A percentile compares a stretch with the other conserved stretches of the same genome.
Conservation (phyloP, 257 asterid species). For the Hygrophila difformis region DNA sequence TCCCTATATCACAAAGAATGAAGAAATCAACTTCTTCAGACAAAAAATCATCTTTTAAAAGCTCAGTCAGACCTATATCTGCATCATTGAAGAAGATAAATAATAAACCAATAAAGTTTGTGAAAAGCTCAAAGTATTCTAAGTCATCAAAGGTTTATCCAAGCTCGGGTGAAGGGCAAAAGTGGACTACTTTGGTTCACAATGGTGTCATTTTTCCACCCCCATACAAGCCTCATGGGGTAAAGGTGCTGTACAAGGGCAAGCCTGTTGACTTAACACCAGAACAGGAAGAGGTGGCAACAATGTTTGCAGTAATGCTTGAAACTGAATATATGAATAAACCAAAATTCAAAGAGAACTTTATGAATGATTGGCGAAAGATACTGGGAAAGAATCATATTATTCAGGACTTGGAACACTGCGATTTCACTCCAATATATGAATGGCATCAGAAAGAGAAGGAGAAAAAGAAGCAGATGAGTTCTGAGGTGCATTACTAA, state of each 20-base stretch:
- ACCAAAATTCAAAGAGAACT: slow-evolving; percentile 79
- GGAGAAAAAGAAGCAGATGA: slow-evolving; percentile 97
- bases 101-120: slow-evolving; percentile 45
- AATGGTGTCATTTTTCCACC: slow-evolving; percentile 96
- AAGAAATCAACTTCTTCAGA: slow-evolving; percentile 38
- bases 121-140: slow-evolving; percentile 51
- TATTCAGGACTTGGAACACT: slow-evolving; percentile 77
- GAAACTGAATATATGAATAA: slow-evolving; percentile 88
- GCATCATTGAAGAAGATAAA: slow-evolving; percentile 32
- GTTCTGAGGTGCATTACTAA: slow-evolving; percentile 57
- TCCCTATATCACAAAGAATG: slow-evolving; percentile 65
- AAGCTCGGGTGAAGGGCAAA: slow-evolving; percentile 93
- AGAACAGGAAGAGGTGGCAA: slow-evolving; percentile 95
- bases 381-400: slow-evolving; percentile 82
- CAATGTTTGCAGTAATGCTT: slow-evolving; percentile 91
- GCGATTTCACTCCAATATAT: slow-evolving; percentile 81
- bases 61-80: slow-evolving; percentile 29
- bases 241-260: slow-evolving; percentile 87
- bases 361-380: slow-evolving; percentile 82
- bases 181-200: slow-evolving; percentile 93
- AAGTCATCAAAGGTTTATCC: slow-evolving; percentile 79
- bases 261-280: slow-evolving; percentile 71
- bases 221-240: slow-evolving; percentile 89
- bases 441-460: slow-evolving; percentile 91
- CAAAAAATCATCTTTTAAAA: slow-evolving; percentile 45